A percentile compares a stretch with the other conserved stretches of the same genome.
phyloP scores from a whole-genome alignment of 495 filamentous ascomycete genomes.

The Aspergillus haitiensis region DNA sequence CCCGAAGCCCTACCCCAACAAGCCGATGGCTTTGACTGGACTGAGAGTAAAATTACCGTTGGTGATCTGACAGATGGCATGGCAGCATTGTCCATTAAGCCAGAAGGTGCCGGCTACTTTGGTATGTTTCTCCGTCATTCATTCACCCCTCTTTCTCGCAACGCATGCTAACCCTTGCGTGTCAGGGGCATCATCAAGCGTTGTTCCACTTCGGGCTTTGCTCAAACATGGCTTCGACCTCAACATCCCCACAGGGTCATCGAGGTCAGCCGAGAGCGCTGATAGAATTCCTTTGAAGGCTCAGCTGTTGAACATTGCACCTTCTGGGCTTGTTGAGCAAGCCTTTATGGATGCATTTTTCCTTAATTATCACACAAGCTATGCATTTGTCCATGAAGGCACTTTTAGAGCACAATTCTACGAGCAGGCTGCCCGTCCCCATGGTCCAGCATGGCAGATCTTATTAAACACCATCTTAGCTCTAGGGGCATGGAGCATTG shows the following conservation, averaged over 20 bases:
- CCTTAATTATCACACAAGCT: slow-evolving; percentile 52
- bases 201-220: slow-evolving; percentile 46
- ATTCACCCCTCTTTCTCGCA: slow-evolving; percentile 1
- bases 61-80: slow-evolving; percentile 53
- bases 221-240: slow-evolving; percentile 50
- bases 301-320: slow-evolving; percentile 44
- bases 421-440: slow-evolving; percentile 50
- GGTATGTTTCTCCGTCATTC: slow-evolving; percentile 29
- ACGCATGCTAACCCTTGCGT: slow-evolving; percentile 16
- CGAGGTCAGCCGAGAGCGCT: slow-evolving; percentile 23
- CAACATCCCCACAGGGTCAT: slow-evolving; percentile 41
- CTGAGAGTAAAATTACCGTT: slow-evolving; percentile 46
- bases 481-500: slow-evolving; percentile 53
- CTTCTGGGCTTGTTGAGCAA: slow-evolving; percentile 46
- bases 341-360: slow-evolving; percentile 55
- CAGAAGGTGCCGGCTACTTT: slow-evolving; percentile 53
- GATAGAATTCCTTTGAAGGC: slow-evolving; percentile 41
- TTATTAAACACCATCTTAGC: slow-evolving; percentile 53
- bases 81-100: slow-evolving; percentile 52
- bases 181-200: slow-evolving; percentile 47
- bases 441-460: slow-evolving; percentile 53
- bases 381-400: slow-evolving; percentile 56
- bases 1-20: slow-evolving; percentile 50
- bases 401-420: slow-evolving; percentile 56
- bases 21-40: slow-evolving; percentile 56